Evolutionary conservation across 129 eudicot species (phyloP).

Genomic region (Flaveria linearis): DNA sequence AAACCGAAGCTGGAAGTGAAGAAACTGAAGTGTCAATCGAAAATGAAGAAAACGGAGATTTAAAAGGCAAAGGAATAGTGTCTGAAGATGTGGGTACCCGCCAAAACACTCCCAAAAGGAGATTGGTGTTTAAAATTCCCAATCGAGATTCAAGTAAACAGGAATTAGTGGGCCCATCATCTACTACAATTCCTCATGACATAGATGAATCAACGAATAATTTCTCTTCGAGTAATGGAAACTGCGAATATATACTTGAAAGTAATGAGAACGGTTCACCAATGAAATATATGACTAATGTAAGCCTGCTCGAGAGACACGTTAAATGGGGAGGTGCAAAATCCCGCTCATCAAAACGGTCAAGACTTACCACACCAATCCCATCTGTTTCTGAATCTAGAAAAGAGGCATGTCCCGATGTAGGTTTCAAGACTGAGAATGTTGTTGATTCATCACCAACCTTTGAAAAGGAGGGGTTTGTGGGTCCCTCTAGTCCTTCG

Average conservation of each 20-base stretch:
- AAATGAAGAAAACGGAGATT: constrained; percentile 40
- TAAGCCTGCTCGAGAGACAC: constrained; percentile 52
- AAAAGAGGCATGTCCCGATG: constrained; percentile 35
- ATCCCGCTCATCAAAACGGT: constrained; percentile 76
- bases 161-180: constrained; percentile 55
- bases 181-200: constrained; percentile 35
- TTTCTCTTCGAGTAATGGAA: constrained; percentile 30
- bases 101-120: constrained; percentile 42
- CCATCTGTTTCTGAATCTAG: constrained; percentile 35
- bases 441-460: constrained; percentile 29
- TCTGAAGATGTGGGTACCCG: constrained; percentile 41
- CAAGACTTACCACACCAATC: constrained; percentile 45
- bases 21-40: constrained; percentile 61
- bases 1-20: constrained; percentile 68
- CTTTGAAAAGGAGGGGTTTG: constrained; percentile 32
- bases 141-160: constrained; percentile 52
- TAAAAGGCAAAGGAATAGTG: constrained; percentile 72
- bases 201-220: constrained; percentile 29
- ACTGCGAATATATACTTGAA: constrained; percentile 32
- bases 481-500: constrained; percentile 29
- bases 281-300: constrained; percentile 31
- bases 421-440: constrained; percentile 31
- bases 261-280: constrained; percentile 38
- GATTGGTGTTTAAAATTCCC: constrained; percentile 69
- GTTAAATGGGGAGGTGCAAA: constrained; percentile 85